Base-by-base conservation (phyloP, 1,139 yeast species). In the Candida sanyaensis region DNA sequence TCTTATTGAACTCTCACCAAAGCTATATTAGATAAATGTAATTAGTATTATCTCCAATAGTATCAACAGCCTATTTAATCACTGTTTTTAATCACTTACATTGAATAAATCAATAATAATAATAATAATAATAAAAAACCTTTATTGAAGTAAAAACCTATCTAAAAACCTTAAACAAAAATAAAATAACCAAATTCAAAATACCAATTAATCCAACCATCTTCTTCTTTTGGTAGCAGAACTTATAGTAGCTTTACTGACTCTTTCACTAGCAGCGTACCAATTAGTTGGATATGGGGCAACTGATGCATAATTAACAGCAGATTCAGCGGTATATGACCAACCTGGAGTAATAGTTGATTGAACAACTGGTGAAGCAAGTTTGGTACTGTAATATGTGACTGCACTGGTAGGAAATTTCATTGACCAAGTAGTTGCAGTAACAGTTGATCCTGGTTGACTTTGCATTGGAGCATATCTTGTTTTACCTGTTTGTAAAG, bases 401-500 rank as follows among this genome's bases (percentile, higher is more conserved):
- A 85, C 90, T 0, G 86, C 73, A 52, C 90, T 82, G 1, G 92
- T 79, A 17, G 92, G 83, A 63, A 69, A 85, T 55, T 75, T 69
- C 60, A 81, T 75, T 2, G 82, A 62, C 88, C 89, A 86, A 2
- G 84, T 68, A 4, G 84, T 74, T 24, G 80, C 83, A 1, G 96
- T 86, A 11, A 89, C 82, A 7, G 68, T 74, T 1, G 87, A 62
- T 4, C 84, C 88, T 6, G 97, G 97, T 68, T 90, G 96, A 50
- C 74, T 66, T 68, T 90, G 97, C 96, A 91, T 90, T 44, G 97
- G 96, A 1, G 97, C 97, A 66, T 71, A 88, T 63, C 89, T 77
- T 2, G 86, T 79, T 43, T 55, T 66, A 34, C 96, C 96, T 0
- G 96, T 86, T 70, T 91, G 97, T 50, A 60, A 52, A 2, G 91